Evolutionary conservation across 1,139 yeast species (phyloP).

Genomic region (Diutina mesorugosa): DNA sequence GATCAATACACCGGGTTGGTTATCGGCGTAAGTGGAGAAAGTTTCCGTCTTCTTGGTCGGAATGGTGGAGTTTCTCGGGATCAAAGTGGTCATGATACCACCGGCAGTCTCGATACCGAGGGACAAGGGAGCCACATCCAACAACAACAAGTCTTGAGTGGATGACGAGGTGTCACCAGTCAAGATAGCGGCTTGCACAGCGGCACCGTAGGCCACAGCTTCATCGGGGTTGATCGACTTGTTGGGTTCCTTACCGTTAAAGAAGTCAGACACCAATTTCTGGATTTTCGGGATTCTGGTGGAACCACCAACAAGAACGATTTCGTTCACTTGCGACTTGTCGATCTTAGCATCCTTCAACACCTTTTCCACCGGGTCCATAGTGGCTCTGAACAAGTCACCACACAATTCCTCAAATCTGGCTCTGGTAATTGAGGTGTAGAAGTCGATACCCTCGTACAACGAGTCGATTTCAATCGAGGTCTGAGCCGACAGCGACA

Average conservation of each 20-base stretch:
- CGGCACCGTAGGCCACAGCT: slow-evolving; percentile 45
- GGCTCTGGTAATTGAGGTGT: slow-evolving; percentile 76
- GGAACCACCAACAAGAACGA: slow-evolving; percentile 94
- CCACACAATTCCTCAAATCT: slow-evolving; percentile 89
- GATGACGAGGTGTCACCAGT: slow-evolving; percentile 41
- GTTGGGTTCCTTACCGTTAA: slow-evolving; percentile 86
- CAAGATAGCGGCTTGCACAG: slow-evolving; percentile 83
- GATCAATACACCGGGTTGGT: slow-evolving; percentile 93
- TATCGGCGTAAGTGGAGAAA: slow-evolving; percentile 64
- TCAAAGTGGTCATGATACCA: slow-evolving; percentile 95
- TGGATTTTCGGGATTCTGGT: slow-evolving; percentile 97
- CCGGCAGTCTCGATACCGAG: slow-evolving; percentile 96
- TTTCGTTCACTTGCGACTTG: slow-evolving; percentile 77
- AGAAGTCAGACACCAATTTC: slow-evolving; percentile 74
- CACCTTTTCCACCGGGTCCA: slow-evolving; percentile 89
- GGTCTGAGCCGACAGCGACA: neutral
- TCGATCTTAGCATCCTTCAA: slow-evolving; percentile 78
- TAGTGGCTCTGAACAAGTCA: slow-evolving; percentile 76
- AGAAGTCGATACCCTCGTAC: slow-evolving; percentile 71
- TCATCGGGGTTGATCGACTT: slow-evolving; percentile 93
- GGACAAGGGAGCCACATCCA: slow-evolving; percentile 90
- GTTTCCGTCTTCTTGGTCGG: slow-evolving; percentile 96
- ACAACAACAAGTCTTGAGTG: slow-evolving; percentile 38
- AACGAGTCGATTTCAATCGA: slow-evolving; percentile 12
- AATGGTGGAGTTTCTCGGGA: slow-evolving; percentile 92